Conservation (phyloP, 345 rosid species). For the Camelina neglecta region DNA sequence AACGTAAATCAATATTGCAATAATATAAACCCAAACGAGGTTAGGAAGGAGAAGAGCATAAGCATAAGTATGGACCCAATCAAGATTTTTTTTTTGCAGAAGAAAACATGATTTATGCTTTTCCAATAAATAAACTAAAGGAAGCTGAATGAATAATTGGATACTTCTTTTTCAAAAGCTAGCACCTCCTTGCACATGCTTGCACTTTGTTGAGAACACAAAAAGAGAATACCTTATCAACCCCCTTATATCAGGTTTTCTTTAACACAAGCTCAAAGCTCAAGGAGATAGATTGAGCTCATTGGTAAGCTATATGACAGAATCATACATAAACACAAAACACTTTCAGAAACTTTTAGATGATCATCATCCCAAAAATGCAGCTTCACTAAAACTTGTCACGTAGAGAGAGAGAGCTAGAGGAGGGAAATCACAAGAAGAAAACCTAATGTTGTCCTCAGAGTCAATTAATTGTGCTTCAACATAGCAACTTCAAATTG, state of each 20-base stretch:
- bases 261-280: neutral
- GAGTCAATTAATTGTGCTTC: conserved; percentile 37
- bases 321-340: conserved; percentile 1
- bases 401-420: neutral
- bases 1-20: neutral
- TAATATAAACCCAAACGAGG: neutral
- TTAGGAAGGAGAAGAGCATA: neutral
- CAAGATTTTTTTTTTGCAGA: neutral
- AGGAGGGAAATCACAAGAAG: neutral
- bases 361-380: conserved; percentile 7
- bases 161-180: conserved; percentile 2
- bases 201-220: conserved; percentile 6
- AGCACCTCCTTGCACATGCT: neutral
- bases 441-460: conserved; percentile 32
- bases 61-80: neutral
- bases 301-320: neutral
- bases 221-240: neutral
- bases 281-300: conserved; percentile 4
- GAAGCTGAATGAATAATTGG: neutral
- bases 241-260: neutral
- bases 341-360: neutral
- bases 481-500: conserved; percentile 38
- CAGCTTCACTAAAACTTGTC: conserved; percentile 4
- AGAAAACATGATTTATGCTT: neutral
- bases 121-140: neutral